phyloP scores from a whole-genome alignment of 352 stramenopile species.

The Poterioochromonas sp. region DNA sequence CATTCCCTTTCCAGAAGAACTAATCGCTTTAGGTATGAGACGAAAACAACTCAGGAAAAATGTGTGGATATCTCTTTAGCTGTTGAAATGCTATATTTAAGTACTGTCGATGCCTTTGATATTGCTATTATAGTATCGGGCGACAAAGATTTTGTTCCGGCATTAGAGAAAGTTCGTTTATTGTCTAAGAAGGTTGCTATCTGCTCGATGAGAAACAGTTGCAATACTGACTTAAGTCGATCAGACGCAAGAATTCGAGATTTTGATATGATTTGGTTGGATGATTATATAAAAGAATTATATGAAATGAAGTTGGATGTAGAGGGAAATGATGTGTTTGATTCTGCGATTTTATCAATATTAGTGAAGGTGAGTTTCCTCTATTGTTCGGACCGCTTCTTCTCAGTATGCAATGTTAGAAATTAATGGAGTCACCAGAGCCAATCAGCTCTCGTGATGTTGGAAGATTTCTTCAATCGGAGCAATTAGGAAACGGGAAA shows the following conservation, averaged over 20 bases:
- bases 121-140: constrained; percentile 39
- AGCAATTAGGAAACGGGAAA: no score
- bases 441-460: no score
- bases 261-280: constrained; percentile 44
- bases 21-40: constrained; percentile 15
- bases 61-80: constrained; percentile 45
- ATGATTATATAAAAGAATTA: constrained; percentile 40
- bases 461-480: no score
- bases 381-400: no score
- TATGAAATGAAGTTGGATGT: no score
- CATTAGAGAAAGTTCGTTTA: constrained; percentile 41
- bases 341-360: no score
- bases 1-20: not conserved
- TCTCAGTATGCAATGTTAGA: no score
- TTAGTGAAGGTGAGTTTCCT: no score
- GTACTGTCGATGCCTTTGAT: constrained; percentile 39
- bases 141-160: constrained; percentile 46
- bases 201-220: constrained; percentile 40
- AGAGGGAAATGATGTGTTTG: no score
- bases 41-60: constrained; percentile 41
- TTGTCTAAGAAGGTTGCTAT: constrained; percentile 41
- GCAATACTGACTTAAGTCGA: constrained; percentile 40
- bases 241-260: constrained; percentile 38
- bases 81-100: constrained; percentile 46
- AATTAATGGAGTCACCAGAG: no score